Percentiles rank a stretch among this genome's conserved stretches.
phyloP scores from a whole-genome alignment of 176 grass and related monocot species.

The Carex pumila region DNA sequence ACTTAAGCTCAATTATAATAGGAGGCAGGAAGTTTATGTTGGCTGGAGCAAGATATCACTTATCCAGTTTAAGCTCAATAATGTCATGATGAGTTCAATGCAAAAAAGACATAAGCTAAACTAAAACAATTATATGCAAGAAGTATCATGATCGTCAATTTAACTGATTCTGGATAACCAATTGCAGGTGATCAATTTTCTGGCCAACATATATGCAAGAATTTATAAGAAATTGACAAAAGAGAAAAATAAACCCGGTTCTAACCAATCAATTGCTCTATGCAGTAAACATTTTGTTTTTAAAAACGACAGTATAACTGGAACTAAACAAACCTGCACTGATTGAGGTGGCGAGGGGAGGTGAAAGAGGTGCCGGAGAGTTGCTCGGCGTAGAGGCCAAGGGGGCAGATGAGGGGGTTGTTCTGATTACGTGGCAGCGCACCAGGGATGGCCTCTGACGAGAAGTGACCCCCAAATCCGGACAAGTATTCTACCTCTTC shows the following conservation, averaged over 20 bases:
- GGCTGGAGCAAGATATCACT: not conserved
- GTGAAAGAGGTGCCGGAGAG: conserved; percentile 96
- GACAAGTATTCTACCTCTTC: conserved; percentile 43
- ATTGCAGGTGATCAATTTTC: too few species aligned
- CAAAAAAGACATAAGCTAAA: not conserved
- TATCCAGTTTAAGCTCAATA: not conserved
- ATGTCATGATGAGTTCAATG: not conserved
- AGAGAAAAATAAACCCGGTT: not conserved
- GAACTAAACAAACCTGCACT: conserved; percentile 31
- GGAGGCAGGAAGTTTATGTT: not conserved
- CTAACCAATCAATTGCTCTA: not conserved
- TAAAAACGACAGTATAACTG: not conserved
- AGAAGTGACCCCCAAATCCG: conserved; percentile 72
- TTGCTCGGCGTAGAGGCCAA: conserved; percentile 97
- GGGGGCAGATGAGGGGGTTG: conserved; percentile 69
- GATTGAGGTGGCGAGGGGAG: conserved; percentile 64
- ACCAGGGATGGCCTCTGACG: conserved; percentile 52
- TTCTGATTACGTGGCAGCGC: conserved; percentile 48
- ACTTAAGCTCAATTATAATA: not conserved
- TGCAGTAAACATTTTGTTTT: too few species aligned
- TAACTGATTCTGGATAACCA: too few species aligned
- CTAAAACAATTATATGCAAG: not conserved
- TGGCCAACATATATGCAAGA: not conserved
- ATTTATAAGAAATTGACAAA: not conserved
- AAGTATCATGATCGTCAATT: not conserved